Evolutionary conservation across 2,329 filamentous ascomycete species (phyloP), one percentile per base, ranked within the genome.

Genomic region (Trichoderma atrobrunneum): DNA sequence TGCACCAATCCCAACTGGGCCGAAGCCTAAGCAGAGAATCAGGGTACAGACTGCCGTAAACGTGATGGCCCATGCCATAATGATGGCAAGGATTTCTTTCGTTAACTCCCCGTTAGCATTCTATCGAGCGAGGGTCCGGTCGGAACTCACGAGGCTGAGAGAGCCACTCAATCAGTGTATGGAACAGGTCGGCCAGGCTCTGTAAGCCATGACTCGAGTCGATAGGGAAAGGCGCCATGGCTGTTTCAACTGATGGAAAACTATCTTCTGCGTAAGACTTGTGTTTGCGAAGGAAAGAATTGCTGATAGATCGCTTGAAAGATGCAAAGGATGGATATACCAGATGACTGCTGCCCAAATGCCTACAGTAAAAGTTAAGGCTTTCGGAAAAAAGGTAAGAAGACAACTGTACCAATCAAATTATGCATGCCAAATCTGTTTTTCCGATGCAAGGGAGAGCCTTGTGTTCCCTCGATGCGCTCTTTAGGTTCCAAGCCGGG

Each of bases 11-110:
- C 70, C 70, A 62, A 51, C 24, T 24, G 70, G 70, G 12, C 70
- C 70, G 5, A 72, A 72, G n/a, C 70, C 70, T 7, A 72, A 30
- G 56, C 51, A 72, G 16, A 72, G 14, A 36, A 72, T 72, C n/a
- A 72, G 18, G 18, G 64, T 60, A 39, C 64, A 69, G 16, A 72
- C 10, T 16, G 56, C 54, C 21, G 70, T 72, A 28, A 72, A 72
- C 5, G 70, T 72, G 5, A 72, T 5, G 5, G 64, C 64, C 70
- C 70, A 72, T 21, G 70, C 64, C 21, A 69, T 54, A 18, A 72
- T 62, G 2, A 72, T 14, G 21, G 56, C 21, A 24, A 69, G 64
- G 26, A 69, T 26, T 5, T 72, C 70, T 72, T 61, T 39, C 18
- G 16, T 32, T 2, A 4, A 1, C 10, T 30, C 14, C 18, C 24